A percentile compares a stretch with the other conserved stretches of the same genome.
Conservation (phyloP, 352 stramenopile species). For the Globisporangium uncinulatum region DNA sequence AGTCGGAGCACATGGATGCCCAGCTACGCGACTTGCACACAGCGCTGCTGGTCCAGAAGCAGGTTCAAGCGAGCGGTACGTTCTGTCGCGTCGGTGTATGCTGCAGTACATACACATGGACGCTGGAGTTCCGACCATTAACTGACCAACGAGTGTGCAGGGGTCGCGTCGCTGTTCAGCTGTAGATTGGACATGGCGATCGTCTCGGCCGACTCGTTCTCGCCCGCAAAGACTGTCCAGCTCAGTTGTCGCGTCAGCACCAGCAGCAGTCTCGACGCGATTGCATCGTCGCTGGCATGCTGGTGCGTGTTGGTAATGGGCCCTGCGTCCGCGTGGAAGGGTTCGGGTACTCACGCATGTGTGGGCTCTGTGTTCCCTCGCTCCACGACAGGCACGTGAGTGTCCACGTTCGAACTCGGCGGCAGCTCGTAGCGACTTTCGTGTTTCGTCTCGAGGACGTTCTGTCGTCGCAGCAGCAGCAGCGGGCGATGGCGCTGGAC, state of each 20-base stretch:
- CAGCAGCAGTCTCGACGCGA: conserved; percentile 3
- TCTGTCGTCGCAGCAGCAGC: background rate
- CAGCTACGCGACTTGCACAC: conserved; percentile 38
- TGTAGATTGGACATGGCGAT: conserved; percentile 9
- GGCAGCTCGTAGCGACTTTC: conserved; percentile 23
- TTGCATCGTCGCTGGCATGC: conserved; percentile 8
- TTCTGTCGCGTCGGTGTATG: background rate
- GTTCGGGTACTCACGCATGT: background rate
- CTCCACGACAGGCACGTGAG: conserved; percentile 21
- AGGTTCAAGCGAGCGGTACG: conserved; percentile 11
- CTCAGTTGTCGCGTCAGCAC: conserved; percentile 13
- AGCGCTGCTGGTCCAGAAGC: conserved; percentile 33
- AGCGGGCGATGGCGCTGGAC: conserved; percentile 26
- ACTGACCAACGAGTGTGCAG: background rate
- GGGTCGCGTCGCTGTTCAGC: conserved; percentile 9
- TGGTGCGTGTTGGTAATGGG: conserved; percentile 6
- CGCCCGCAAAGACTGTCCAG: conserved; percentile 6
- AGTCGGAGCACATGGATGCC: conserved; percentile 31
- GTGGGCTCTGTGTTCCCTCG: background rate
- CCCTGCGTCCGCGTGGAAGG: background rate
- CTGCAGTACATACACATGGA: background rate
- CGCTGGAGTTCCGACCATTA: background rate
- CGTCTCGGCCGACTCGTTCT: background rate
- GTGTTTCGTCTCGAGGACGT: conserved; percentile 28
- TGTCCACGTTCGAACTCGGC: conserved; percentile 25